These are phyloP conservation scores for Amanita pallidorosea DNA, from an alignment of 768 basidiomycete genomes.

Conservation along the genomic window DNA sequence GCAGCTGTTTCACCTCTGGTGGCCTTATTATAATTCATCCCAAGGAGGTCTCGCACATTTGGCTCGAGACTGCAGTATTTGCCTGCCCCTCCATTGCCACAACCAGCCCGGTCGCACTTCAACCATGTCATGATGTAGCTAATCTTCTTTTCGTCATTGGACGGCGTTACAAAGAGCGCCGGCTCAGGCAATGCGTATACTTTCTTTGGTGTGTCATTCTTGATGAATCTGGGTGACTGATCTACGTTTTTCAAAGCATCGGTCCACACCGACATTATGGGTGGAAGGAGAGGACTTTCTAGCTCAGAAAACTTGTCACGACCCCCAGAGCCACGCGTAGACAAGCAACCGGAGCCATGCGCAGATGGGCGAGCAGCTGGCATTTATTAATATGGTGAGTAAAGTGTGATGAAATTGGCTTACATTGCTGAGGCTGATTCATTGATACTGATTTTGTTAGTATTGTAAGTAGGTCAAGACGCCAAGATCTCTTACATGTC, in stretches of 20 bases:
- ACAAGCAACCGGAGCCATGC: not conserved
- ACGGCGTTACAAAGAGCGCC: not conserved
- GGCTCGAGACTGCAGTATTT: not conserved
- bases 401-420: not conserved
- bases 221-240: not conserved
- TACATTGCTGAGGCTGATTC: not conserved
- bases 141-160: not conserved
- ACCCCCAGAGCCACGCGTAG: not conserved
- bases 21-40: not conserved
- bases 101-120: not conserved
- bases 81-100: not conserved
- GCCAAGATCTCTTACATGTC: too few relatives aligned
- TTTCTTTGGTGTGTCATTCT: not conserved
- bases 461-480: not conserved
- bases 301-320: not conserved
- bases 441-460: too few relatives aligned
- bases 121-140: too few relatives aligned
- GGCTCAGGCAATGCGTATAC: not conserved
- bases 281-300: not conserved
- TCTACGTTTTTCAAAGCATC: not conserved
- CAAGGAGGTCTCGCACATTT: not conserved
- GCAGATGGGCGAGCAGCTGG: not conserved
- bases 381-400: not conserved
- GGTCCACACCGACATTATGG: not conserved
- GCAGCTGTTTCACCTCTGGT: not conserved